Conservation (phyloP, 2,329 filamentous ascomycete species). For the Ophiognomonia clavigignenti-juglandacearum region DNA sequence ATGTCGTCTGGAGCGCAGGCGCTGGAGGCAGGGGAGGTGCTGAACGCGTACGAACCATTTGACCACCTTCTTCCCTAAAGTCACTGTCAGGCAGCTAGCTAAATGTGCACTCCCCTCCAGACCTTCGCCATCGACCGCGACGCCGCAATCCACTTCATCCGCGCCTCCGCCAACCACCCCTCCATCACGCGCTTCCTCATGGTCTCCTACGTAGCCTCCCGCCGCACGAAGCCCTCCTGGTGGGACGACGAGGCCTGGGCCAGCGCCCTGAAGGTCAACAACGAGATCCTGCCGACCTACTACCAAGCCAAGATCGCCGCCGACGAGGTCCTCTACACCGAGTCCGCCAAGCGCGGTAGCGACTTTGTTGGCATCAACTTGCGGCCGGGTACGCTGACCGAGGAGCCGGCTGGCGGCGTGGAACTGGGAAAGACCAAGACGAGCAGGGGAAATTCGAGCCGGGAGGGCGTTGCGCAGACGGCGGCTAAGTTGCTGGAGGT, state of each 20-base stretch:
- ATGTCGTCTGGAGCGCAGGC: constrained; percentile 65
- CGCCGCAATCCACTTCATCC: constrained; percentile 58
- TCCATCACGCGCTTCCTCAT: constrained; percentile 58
- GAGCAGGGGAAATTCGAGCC: constrained; percentile 38
- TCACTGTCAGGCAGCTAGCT: no score
- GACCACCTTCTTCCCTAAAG: no score
- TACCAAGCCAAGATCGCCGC: constrained; percentile 57
- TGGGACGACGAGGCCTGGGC: constrained; percentile 48
- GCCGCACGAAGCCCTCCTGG: constrained; percentile 49
- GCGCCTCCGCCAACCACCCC: constrained; percentile 50
- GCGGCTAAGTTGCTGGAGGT: constrained; percentile 50
- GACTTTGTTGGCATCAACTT: constrained; percentile 47
- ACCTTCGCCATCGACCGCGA: constrained; percentile 59
- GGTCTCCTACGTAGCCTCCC: constrained; percentile 55
- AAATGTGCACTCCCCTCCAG: no score
- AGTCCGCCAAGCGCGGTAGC: constrained; percentile 32
- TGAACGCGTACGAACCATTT: constrained; percentile 35
- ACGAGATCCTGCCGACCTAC: constrained; percentile 44
- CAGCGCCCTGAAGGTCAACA: constrained; percentile 32
- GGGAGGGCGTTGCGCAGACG: constrained; percentile 56
- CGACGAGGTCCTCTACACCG: constrained; percentile 51
- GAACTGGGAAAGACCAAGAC: constrained; percentile 40
- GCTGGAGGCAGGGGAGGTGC: constrained; percentile 57
- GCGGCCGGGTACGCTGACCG: constrained; percentile 46
- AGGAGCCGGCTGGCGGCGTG: constrained; percentile 42